A percentile compares a stretch with the other conserved stretches of the same genome.
Conservation (phyloP, 148 eudicot species). For the Rhododendron molle region DNA sequence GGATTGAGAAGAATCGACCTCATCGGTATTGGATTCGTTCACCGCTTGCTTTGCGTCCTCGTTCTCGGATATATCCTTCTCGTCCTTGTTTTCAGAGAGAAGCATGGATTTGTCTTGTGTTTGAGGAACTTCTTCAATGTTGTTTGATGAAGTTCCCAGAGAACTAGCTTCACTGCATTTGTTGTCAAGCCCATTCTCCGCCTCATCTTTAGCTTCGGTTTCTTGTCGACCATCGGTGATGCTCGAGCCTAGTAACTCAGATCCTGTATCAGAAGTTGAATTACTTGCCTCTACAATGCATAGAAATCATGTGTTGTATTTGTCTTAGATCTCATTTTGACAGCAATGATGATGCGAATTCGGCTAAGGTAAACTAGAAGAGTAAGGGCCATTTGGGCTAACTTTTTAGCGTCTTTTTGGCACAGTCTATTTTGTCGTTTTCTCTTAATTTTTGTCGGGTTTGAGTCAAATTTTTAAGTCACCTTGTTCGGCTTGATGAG, state of each 20-base stretch:
- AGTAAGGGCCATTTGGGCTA: background rate
- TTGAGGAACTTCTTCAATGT: conserved; percentile 4
- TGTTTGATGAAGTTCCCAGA: background rate
- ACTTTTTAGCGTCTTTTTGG: background rate
- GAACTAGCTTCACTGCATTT: background rate
- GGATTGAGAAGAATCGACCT: conserved; percentile 8
- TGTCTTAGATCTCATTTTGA: background rate
- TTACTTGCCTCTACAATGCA: background rate
- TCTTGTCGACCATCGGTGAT: background rate
- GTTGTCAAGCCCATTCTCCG: background rate
- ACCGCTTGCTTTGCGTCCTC: conserved; percentile 1
- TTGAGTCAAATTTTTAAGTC: background rate
- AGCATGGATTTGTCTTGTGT: conserved; percentile 6
- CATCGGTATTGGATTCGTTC: background rate
- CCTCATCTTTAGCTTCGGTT: background rate
- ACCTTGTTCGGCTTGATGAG: background rate
- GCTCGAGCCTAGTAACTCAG: background rate
- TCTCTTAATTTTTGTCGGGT: background rate
- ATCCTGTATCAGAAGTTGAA: background rate
- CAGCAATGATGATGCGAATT: background rate
- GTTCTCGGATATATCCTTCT: conserved; percentile 1
- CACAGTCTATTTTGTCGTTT: background rate
- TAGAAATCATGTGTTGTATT: background rate
- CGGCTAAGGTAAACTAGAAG: background rate
- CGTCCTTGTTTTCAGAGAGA: background rate